Evolutionary conservation across 148 eudicot species (phyloP).

Genomic region (Amaranthus hypochondriacus): DNA sequence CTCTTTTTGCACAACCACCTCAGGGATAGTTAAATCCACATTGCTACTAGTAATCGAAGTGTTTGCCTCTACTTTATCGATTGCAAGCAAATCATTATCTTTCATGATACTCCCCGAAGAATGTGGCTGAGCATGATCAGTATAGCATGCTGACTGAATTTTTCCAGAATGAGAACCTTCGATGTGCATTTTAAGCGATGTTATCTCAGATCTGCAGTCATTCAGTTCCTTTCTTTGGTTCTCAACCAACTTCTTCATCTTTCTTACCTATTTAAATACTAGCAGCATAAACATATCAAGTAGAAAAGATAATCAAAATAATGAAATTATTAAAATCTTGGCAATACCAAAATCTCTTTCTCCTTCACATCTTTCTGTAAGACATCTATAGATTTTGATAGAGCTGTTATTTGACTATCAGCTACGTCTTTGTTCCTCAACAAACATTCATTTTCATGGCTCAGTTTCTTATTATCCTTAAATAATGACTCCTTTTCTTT

Average conservation of each 20-base stretch:
- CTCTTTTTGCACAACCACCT: slow-evolving; percentile 32
- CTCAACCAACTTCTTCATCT: slow-evolving; percentile 61
- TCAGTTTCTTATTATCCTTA: slow-evolving; percentile 57
- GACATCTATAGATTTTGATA: slow-evolving; percentile 66
- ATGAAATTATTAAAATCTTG: background rate
- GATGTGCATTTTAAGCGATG: slow-evolving; percentile 89
- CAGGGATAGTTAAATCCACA: slow-evolving; percentile 32
- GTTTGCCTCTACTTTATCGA: slow-evolving; percentile 45
- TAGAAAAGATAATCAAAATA: background rate
- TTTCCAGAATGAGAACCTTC: slow-evolving; percentile 62
- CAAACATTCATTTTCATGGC: slow-evolving; percentile 44
- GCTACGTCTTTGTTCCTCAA: slow-evolving; percentile 63
- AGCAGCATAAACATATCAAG: slow-evolving; percentile 1
- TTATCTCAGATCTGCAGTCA: slow-evolving; percentile 87
- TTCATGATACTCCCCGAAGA: slow-evolving; percentile 40
- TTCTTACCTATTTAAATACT: slow-evolving; percentile 49
- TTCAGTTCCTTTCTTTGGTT: slow-evolving; percentile 72
- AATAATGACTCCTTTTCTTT: slow-evolving; percentile 61
- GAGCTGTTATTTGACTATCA: slow-evolving; percentile 64
- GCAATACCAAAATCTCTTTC: slow-evolving; percentile 57
- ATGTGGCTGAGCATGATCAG: slow-evolving; percentile 33
- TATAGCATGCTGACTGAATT: slow-evolving; percentile 26
- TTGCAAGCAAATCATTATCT: slow-evolving; percentile 32
- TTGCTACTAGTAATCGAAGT: slow-evolving; percentile 24
- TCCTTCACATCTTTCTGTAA: slow-evolving; percentile 82